Evolutionary conservation across 2,329 filamentous ascomycete species (phyloP), one percentile per base, ranked within the genome.

Genomic region (Ascochyta viciae-villosae): DNA sequence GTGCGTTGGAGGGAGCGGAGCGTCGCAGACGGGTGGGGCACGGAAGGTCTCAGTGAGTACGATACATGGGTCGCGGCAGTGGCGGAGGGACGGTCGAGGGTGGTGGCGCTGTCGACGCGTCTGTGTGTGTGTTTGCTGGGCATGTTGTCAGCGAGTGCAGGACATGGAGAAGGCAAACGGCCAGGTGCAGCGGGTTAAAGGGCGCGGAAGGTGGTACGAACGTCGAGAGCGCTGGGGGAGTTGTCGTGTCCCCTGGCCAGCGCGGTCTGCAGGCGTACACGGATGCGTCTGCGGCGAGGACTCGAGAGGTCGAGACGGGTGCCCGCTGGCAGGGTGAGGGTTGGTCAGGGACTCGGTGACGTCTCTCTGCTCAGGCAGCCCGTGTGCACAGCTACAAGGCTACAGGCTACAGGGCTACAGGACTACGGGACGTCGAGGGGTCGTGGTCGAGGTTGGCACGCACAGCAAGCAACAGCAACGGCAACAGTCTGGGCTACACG

Each of bases 171-270:
- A 49, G 41, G 44, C 49, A 51, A 45, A 45, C 42, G 38, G 48
- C 50, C 49, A 47, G 56, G 44, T 47, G 60, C 56, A 45, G 60
- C 61, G 50, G 64, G 62, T 63, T 66, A 64, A 62, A 65, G 49
- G 59, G 63, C 54, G 57, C 53, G 60, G 50, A 49, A 61, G 63
- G 72, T 74, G 51, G 71, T 69, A 75, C 72, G 64, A 73, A 75
- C 72, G 62, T 66, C 61, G 57, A 56, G 57, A 65, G 61, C 55
- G 55, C 59, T 67, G 66, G 50, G 55, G 56, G 43, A 51, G 63
- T 62, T 59, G 52, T 64, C 57, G 62, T 58, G 57, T 67, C 62
- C 62, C 64, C 65, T 66, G 64, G 60, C 60, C 64, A 66, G 57
- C 52, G 54, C 56, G 56, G 46, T 66, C 67, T 75, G 68, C 69